Base-by-base conservation (phyloP, 1,284 basidiomycete genomes). In the Sphaerobolus stellatus region DNA sequence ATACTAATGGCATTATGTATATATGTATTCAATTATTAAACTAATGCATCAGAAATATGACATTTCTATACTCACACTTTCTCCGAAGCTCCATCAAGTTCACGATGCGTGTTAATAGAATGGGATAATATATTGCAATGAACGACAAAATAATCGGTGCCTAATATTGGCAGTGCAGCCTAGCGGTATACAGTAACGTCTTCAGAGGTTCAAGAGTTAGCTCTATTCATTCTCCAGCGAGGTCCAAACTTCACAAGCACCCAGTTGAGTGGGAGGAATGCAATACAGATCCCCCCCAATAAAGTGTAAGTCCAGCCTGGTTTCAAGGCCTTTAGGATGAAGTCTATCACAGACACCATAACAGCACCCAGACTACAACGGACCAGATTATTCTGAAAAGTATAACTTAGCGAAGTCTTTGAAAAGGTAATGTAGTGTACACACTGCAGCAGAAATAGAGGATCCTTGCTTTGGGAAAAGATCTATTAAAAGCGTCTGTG, bases 401-500 rank as follows among this genome's bases (percentile, higher is more conserved):
- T 2, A 63, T 25, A 56, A 43, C 22, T 27, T 24, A 46, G 3
- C 11, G 38, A 29, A 14, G 4, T 38, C 28, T 20, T 45, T 45
- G 16, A 30, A 24, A n/a, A 38, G 16, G 5, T 45, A 16, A 50
- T 25, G 25, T 3, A 43, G 47, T 11, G 27, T 29, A 44, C 64
- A 56, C 51, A 67, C 65, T 14, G 61, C 59, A 20, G 84, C 86
- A 0, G 83, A 85, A 4, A 86, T 76, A 1, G 83, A 80, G 2
- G 86, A 83, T 5, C 81, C 77, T 50, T 82, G 79, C 0, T 64
- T 59, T 0, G 85, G 86, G 9, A 79, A 74, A 29, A 86, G 69
- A 64, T 89, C 87, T 25, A 88, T 71, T 43, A 87, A 73, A 20
- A 88, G 70, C 0, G 85, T 87, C 60, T 80, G 57, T 45, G 63